Base-by-base conservation (phyloP, 108 stramenopile species). In the Skeletonema grethae region DNA sequence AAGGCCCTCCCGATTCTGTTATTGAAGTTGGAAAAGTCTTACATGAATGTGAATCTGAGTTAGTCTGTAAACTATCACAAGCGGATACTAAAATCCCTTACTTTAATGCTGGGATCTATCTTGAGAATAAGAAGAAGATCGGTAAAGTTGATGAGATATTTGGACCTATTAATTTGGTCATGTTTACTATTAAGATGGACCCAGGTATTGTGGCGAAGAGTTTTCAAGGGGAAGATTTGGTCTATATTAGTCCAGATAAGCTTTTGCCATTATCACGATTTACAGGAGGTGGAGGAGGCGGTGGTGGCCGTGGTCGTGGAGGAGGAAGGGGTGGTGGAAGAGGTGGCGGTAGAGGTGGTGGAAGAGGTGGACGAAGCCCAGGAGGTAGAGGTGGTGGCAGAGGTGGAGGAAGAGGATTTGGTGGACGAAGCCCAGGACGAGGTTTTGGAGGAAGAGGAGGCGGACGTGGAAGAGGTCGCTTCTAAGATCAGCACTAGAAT, bases 91-190 rank as follows among this genome's bases (percentile, higher is more conserved):
- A 93, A 82, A 90, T 99, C 20, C 98, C 98, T 0, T 97, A 99
- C 76, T 99, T 99, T 88, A 99, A 99, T 73, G 98, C 98, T 30
- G 96, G 95, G 5, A 83, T 97, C 24, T 99, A 94, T 82, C 89
- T 99, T n/a, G 96, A 99, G 70, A 99, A 99, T 82, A 97, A 97
- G 74, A 90, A 91, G 56, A 95, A 96, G 75, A 94, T 99, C 58
- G 98, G 98, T 29, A 99, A 99, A 71, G 94, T 99, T 18, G 98
- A 99, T 75, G 98, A 99, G 73, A 96, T 99, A 64, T 87, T 99
- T 32, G 98, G 98, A 7, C 96, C 97, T 60, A 87, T 97, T 16
- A 79, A 96, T 63, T 82, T 96, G 57, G 87, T 97, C 12, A 95
- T 93, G 83, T 97, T 99, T 75, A 98, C 97, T 9, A 79, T 99